These are phyloP conservation scores for Rhizophagus prolifer DNA, from an alignment of 192 early-diverging fungal species.

Conservation along the genomic window DNA sequence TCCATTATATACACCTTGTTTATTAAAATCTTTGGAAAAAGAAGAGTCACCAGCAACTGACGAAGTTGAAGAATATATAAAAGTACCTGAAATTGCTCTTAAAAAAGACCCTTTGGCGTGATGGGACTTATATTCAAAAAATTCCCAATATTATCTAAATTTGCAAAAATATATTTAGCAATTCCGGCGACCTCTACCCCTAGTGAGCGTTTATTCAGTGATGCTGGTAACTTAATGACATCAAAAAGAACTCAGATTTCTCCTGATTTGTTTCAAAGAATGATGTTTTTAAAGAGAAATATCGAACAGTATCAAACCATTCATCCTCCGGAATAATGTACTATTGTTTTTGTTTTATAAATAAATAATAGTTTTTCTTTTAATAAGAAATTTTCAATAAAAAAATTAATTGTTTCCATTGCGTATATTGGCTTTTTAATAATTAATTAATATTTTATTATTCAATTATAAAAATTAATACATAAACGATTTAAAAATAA, in stretches of 20 bases:
- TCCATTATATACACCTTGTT: not conserved
- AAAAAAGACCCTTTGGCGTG: not conserved
- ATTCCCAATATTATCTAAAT: not conserved
- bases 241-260: not conserved
- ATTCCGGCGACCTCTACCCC: not conserved
- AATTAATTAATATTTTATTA: too few species aligned
- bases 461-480: too few species aligned
- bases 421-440: too few species aligned
- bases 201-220: not conserved
- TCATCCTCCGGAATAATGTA: not conserved
- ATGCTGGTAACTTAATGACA: conserved; percentile 1
- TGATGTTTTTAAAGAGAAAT: conserved; percentile 14
- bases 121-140: conserved; percentile 1
- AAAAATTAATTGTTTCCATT: too few species aligned
- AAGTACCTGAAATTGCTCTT: not conserved
- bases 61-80: not conserved
- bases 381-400: too few species aligned
- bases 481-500: too few species aligned
- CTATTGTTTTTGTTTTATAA: too few species aligned
- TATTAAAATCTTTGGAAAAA: not conserved
- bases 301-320: not conserved
- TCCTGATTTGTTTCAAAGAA: not conserved
- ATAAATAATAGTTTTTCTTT: too few species aligned
- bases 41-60: not conserved
- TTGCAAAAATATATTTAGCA: not conserved